A percentile compares a stretch with the other conserved stretches of the same genome.
Evolutionary conservation across 2,329 filamentous ascomycete species (phyloP).

Genomic region (Aspergillus sp.): DNA sequence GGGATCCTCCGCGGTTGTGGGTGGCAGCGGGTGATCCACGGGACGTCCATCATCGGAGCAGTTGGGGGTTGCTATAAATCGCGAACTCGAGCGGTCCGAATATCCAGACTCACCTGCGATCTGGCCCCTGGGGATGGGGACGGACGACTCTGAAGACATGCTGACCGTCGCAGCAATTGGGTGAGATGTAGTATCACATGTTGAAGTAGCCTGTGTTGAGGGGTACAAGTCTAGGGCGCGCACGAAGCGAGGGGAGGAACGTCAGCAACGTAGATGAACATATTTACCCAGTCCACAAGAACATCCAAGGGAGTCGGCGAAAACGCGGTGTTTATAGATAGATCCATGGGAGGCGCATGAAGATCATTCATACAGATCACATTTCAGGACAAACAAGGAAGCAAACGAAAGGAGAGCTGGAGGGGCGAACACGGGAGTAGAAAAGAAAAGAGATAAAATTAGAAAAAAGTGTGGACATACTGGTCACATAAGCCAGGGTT

Average conservation of each 20-base stretch:
- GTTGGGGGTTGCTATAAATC: conserved; percentile 19
- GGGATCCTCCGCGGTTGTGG: conserved; percentile 18
- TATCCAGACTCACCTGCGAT: conserved; percentile 37
- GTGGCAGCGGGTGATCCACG: conserved; percentile 9
- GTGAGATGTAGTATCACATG: conserved; percentile 34
- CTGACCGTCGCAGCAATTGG: conserved; percentile 22
- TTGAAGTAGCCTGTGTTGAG: conserved; percentile 25
- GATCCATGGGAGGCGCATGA: neutral
- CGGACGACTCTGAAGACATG: conserved; percentile 23
- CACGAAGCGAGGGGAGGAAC: neutral
- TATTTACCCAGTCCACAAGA: neutral
- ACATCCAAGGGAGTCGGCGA: neutral
- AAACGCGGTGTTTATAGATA: neutral
- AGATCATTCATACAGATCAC: neutral
- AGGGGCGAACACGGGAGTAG: neutral
- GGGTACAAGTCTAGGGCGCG: neutral
- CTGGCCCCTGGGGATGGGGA: conserved; percentile 19
- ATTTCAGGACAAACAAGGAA: conserved; percentile 1
- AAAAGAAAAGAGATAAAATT: conserved; percentile 6
- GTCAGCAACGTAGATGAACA: neutral
- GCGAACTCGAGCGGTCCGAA: conserved; percentile 30
- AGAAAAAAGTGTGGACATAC: conserved; percentile 27
- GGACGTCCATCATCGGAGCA: conserved; percentile 20
- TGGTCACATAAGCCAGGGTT: conserved; percentile 34
- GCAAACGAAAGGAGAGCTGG: neutral